phyloP scores from a whole-genome alignment of 2,329 filamentous ascomycete species.

The Aureobasidium melanogenum region DNA sequence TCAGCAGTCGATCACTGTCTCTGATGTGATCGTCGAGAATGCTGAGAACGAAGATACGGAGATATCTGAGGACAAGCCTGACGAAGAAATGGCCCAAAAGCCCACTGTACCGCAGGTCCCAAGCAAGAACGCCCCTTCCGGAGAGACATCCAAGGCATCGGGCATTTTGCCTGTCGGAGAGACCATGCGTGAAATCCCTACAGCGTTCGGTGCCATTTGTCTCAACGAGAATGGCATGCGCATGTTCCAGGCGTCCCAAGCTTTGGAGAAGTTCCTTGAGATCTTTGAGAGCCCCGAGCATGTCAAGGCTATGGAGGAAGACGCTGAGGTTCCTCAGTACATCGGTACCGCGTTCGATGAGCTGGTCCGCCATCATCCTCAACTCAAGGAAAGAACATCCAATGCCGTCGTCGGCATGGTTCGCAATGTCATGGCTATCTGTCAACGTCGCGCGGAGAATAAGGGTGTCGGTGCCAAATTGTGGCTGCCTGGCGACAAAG shows the following conservation, averaged over 20 bases:
- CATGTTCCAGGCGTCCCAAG: slow-evolving; percentile 73
- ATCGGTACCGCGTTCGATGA: slow-evolving; percentile 88
- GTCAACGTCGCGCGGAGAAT: slow-evolving; percentile 58
- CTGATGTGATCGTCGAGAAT: slow-evolving; percentile 8
- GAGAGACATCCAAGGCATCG: slow-evolving; percentile 38
- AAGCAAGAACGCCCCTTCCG: background rate
- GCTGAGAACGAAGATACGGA: background rate
- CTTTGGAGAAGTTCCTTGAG: slow-evolving; percentile 80
- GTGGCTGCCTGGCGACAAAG: slow-evolving; percentile 51
- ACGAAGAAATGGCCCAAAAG: background rate
- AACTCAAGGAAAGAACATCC: slow-evolving; percentile 69
- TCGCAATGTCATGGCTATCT: slow-evolving; percentile 66
- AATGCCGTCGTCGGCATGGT: slow-evolving; percentile 86
- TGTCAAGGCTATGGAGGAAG: slow-evolving; percentile 71
- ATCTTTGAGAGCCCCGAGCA: slow-evolving; percentile 94
- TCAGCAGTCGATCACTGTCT: slow-evolving; percentile 26
- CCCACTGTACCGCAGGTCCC: background rate
- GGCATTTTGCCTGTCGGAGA: slow-evolving; percentile 84
- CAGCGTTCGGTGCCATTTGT: slow-evolving; percentile 87
- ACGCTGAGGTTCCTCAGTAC: slow-evolving; percentile 60
- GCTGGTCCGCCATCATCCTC: slow-evolving; percentile 84
- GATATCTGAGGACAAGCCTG: background rate
- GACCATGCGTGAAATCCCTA: slow-evolving; percentile 77
- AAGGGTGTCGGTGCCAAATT: slow-evolving; percentile 73
- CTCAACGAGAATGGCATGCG: slow-evolving; percentile 81